A percentile compares a stretch with the other conserved stretches of the same genome.
These are phyloP conservation scores for Jacaranda copaia DNA, from an alignment of 257 asterid genomes.

Conservation along the genomic window DNA sequence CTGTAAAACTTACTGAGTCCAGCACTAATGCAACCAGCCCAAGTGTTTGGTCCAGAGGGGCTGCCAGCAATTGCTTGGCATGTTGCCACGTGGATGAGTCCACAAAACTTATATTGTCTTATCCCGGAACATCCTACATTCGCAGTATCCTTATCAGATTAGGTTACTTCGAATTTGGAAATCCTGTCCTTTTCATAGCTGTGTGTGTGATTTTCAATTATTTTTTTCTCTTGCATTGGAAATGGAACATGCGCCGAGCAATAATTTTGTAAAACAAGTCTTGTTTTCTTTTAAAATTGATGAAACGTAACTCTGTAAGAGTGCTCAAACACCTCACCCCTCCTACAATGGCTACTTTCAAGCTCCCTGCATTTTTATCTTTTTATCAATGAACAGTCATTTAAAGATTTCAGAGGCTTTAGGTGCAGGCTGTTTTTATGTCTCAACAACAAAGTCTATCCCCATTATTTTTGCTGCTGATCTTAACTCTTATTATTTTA, in stretches of 20 bases:
- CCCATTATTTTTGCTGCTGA: too few relatives aligned
- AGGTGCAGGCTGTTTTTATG: too few relatives aligned
- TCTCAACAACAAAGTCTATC: too few relatives aligned
- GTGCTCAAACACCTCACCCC: too few relatives aligned
- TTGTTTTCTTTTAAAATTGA: too few relatives aligned
- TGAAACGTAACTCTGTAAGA: too few relatives aligned
- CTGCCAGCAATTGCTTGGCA: conserved; percentile 27
- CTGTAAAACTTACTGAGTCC: conserved; percentile 13
- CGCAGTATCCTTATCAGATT: neutral
- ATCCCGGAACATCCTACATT: conserved; percentile 7
- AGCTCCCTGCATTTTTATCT: too few relatives aligned
- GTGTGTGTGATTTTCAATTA: neutral
- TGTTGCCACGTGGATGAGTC: conserved; percentile 45
- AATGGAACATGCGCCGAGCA: neutral
- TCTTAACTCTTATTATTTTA: too few relatives aligned
- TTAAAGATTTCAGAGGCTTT: too few relatives aligned
- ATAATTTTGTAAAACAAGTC: neutral
- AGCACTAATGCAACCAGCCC: conserved; percentile 31
- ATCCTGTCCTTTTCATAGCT: conserved; percentile 29
- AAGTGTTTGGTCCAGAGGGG: conserved; percentile 34
- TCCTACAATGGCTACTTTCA: too few relatives aligned
- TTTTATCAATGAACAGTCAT: too few relatives aligned
- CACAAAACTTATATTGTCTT: neutral
- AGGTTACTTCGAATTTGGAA: conserved; percentile 35
- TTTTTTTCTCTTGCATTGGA: neutral